Base-by-base conservation (phyloP, 352 stramenopile species). In the Phytophthora boehmeriae region DNA sequence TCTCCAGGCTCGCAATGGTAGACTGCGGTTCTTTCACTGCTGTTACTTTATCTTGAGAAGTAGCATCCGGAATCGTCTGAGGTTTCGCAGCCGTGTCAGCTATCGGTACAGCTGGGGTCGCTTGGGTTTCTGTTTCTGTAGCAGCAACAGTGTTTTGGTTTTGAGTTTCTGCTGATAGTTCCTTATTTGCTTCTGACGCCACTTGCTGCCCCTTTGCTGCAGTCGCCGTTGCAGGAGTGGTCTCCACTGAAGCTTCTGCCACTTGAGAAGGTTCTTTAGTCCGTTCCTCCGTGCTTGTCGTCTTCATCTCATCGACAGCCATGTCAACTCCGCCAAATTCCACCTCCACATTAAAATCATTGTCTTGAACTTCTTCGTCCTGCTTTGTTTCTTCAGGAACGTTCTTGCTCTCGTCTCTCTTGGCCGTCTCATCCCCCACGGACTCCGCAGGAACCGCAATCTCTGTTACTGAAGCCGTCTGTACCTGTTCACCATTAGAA, bases 1-100 rank as follows among this genome's bases (percentile, higher is more conserved):
- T 66, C 1, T 78, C 65, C 27, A 80, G 53, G 44, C 68, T 50
- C 17, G 54, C 42, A 28, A 22, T 32, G 25, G 63, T 67, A n/a
- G 30, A 23, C n/a, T 62, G 55, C 4, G 20, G 4, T 49, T 42
- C 1, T 36, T 20, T 47, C 22, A 4, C 45, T 4, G 44, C 13
- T 20, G 38, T 6, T 22, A 22, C 16, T 4, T 22, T 20, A 44
- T 44, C 14, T 8, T 11, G 8, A 11, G 16, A 17, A 47, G 25
- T 4, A 22, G 57, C 9, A 19, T 27, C 44, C 4, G 8, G 28
- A 10, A 50, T 25, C 2, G 17, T 42, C 16, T 11, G 1, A 14
- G 27, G 16, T 23, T 68, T 17, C 22, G 25, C 5, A 2, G 25
- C 6, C 50, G 35, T 10, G 44, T 27, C 38, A 59, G 28, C 5